Evolutionary conservation across 495 filamentous ascomycete genomes (phyloP).

Genomic region (Daldinia childiae): DNA sequence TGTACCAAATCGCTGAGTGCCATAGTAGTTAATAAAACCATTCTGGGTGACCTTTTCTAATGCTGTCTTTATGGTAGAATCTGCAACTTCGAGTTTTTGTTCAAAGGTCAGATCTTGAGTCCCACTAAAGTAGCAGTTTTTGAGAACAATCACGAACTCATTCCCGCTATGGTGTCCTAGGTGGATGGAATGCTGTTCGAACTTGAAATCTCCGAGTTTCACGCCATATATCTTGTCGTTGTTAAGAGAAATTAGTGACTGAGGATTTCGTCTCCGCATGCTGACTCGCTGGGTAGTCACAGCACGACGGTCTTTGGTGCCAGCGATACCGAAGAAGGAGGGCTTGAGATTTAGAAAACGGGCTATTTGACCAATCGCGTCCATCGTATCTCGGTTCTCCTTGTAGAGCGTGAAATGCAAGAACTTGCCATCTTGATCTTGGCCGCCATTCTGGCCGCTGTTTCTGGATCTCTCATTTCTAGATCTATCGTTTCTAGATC

Average conservation of each 20-base stretch:
- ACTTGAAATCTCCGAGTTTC: conserved; percentile 79
- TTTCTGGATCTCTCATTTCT: conserved; percentile 46
- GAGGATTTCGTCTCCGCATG: conserved; percentile 69
- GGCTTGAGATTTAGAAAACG: conserved; percentile 72
- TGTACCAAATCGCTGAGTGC: conserved; percentile 92
- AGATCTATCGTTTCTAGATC: conserved; percentile 45
- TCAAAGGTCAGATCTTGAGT: conserved; percentile 49
- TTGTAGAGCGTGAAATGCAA: conserved; percentile 96
- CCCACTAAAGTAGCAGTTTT: conserved; percentile 74
- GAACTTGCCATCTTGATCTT: conserved; percentile 70
- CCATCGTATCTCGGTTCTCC: conserved; percentile 99
- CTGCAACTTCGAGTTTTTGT: conserved; percentile 49
- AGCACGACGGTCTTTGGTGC: conserved; percentile 92
- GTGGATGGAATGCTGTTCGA: conserved; percentile 72
- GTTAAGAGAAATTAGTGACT: conserved; percentile 71
- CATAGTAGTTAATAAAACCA: conserved; percentile 97
- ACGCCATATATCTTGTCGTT: conserved; percentile 66
- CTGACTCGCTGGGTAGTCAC: conserved; percentile 88
- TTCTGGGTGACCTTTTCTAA: conserved; percentile 65
- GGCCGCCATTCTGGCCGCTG: conserved; percentile 22
- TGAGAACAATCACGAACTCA: conserved; percentile 88
- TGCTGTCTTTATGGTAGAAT: conserved; percentile 51
- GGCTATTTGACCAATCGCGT: conserved; percentile 77
- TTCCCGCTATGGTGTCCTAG: conserved; percentile 89
- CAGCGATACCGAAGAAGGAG: conserved; percentile 82